Conservation (phyloP, 306 rosid species). For the Canavalia ensiformis region DNA sequence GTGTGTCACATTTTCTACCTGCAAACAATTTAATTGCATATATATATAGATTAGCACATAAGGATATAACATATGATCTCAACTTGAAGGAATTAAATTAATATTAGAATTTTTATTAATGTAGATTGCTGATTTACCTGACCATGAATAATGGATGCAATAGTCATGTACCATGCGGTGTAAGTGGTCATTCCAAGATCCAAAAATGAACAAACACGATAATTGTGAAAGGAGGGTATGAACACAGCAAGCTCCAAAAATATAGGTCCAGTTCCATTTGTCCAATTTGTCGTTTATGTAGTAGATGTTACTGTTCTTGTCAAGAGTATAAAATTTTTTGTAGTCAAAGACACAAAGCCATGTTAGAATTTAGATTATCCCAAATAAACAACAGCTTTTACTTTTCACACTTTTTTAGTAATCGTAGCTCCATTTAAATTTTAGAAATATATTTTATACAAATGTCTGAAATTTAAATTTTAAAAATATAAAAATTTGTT, state of each 20-base stretch:
- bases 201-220: slow-evolving; percentile 94
- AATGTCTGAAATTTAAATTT: too few relatives aligned
- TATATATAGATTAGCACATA: too few relatives aligned
- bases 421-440: too few relatives aligned
- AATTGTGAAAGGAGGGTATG: slow-evolving; percentile 98
- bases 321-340: too few relatives aligned
- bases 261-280: slow-evolving; percentile 96
- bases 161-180: slow-evolving; percentile 91
- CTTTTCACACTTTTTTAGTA: too few relatives aligned
- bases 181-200: slow-evolving; percentile 99
- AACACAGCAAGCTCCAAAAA: slow-evolving; percentile 99
- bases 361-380: too few relatives aligned
- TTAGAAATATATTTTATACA: too few relatives aligned
- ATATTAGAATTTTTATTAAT: too few relatives aligned
- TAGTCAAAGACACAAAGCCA: too few relatives aligned
- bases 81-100: too few relatives aligned
- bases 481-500: too few relatives aligned
- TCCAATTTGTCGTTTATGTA: slow-evolving; percentile 91
- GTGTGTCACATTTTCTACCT: slow-evolving; percentile 78
- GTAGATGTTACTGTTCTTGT: slow-evolving; percentile 79
- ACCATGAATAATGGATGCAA: slow-evolving; percentile 79
- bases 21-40: not conserved
- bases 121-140: slow-evolving; percentile 62
- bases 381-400: too few relatives aligned
- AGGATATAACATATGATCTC: not conserved